Evolutionary conservation across 2,329 filamentous ascomycete species (phyloP).

Genomic region (Teratosphaeria pseudoeucalypti): DNA sequence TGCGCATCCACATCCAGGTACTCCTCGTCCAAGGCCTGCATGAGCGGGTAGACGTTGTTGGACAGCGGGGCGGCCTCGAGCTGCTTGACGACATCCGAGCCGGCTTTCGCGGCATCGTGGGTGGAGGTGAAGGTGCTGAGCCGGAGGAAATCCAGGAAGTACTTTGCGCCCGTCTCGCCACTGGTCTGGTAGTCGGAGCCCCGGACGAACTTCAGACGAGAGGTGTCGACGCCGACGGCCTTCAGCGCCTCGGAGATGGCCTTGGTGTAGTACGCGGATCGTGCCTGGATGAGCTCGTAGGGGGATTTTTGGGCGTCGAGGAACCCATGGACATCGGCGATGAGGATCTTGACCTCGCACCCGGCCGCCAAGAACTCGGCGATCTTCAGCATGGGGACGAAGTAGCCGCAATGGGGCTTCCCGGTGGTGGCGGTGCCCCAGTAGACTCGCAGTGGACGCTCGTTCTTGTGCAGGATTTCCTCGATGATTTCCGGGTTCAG

Average conservation of each 20-base stretch:
- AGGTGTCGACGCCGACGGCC: constrained; percentile 67
- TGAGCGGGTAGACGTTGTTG: constrained; percentile 70
- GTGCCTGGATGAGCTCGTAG: constrained; percentile 72
- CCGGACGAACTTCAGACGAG: constrained; percentile 71
- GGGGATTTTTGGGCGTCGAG: constrained; percentile 53
- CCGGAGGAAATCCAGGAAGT: constrained; percentile 82
- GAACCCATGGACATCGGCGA: constrained; percentile 52
- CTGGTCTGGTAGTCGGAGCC: constrained; percentile 47
- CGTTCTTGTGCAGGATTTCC: constrained; percentile 56
- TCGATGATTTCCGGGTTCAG: constrained; percentile 79
- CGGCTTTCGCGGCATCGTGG: constrained; percentile 79
- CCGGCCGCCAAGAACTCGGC: constrained; percentile 77
- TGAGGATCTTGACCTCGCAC: constrained; percentile 50
- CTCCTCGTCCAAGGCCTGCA: constrained; percentile 87
- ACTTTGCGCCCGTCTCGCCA: constrained; percentile 60
- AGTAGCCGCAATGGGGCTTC: constrained; percentile 82
- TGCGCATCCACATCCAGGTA: constrained; percentile 81
- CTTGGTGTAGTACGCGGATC: constrained; percentile 73
- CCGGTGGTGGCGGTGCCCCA: constrained; percentile 83
- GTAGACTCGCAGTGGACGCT: constrained; percentile 68
- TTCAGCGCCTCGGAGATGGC: constrained; percentile 65
- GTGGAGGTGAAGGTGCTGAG: constrained; percentile 60
- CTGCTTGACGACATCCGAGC: constrained; percentile 92
- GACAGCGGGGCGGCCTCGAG: constrained; percentile 62
- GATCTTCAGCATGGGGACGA: constrained; percentile 74